phyloP scores from a whole-genome alignment of 2,329 filamentous ascomycete genomes.

The Epichloe baconii region DNA sequence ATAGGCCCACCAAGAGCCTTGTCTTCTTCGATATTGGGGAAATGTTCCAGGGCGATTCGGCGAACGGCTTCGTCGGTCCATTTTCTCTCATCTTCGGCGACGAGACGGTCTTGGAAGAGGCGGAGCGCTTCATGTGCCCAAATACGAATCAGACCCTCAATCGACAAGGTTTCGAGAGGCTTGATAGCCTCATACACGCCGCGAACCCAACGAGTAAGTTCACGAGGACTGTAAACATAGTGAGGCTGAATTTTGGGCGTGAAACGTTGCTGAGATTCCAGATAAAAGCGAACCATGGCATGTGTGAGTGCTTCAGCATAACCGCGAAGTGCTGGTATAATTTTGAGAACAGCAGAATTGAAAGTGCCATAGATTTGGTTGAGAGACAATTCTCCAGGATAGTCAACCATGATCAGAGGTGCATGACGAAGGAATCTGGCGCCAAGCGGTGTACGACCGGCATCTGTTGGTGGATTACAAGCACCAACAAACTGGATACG shows the following conservation, averaged over 20 bases:
- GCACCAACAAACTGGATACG: conserved; percentile 98
- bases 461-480: conserved; percentile 96
- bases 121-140: conserved; percentile 97
- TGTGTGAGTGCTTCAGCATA: conserved; percentile 90
- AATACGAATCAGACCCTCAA: conserved; percentile 89
- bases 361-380: conserved; percentile 98
- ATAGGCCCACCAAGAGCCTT: conserved; percentile 87
- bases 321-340: conserved; percentile 85
- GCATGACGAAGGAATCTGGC: conserved; percentile 90
- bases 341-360: conserved; percentile 91
- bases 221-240: conserved; percentile 98
- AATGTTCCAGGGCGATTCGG: conserved; percentile 77
- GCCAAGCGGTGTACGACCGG: conserved; percentile 87
- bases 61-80: conserved; percentile 89
- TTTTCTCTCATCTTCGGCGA: conserved; percentile 81
- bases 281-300: conserved; percentile 94
- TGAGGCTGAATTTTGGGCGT: conserved; percentile 95
- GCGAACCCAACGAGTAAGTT: conserved; percentile 93
- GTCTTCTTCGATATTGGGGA: conserved; percentile 87
- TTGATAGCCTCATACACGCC: conserved; percentile 95
- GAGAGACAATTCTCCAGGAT: conserved; percentile 87
- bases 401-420: conserved; percentile 99
- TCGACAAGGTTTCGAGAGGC: conserved; percentile 71
- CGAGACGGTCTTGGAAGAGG: conserved; percentile 93
- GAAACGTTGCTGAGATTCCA: conserved; percentile 88